These are phyloP conservation scores for Arthroderma uncinatum DNA, from an alignment of 2,329 filamentous ascomycete genomes.

Conservation along the genomic window DNA sequence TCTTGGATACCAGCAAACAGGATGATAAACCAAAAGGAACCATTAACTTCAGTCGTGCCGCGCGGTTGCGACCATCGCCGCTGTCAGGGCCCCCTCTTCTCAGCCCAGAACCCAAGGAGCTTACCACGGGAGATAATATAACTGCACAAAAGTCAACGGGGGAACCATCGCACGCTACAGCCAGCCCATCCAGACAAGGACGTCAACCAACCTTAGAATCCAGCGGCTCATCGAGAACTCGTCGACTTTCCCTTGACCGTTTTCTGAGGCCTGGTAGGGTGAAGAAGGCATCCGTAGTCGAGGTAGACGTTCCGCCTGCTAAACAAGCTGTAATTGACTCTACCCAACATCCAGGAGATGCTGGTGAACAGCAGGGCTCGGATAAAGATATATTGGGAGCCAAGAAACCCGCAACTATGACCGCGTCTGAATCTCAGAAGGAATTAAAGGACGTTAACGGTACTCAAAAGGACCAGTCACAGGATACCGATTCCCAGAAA, in stretches of 20 bases:
- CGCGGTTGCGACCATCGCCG: neutral
- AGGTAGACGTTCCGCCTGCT: neutral
- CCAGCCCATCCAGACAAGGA: neutral
- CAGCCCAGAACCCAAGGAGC: neutral
- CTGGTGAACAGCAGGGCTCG: too few species aligned
- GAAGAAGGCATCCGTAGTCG: conserved; percentile 1
- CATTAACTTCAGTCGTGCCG: neutral
- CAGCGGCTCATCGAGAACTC: neutral
- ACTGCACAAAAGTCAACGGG: neutral
- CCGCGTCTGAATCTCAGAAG: neutral
- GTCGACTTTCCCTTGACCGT: conserved; percentile 8
- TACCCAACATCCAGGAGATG: neutral
- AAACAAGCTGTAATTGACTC: neutral
- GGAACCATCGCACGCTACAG: neutral
- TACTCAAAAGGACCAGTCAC: neutral
- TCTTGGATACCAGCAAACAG: neutral
- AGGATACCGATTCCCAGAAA: neutral
- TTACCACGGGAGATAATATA: neutral
- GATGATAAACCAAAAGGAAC: neutral
- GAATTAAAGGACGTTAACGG: neutral
- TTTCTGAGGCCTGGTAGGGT: conserved; percentile 10
- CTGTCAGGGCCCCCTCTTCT: neutral
- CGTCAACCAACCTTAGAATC: neutral
- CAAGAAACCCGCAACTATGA: neutral
- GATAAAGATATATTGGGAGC: neutral